Percentiles rank a stretch among this genome's conserved stretches.
Evolutionary conservation across 2,329 filamentous ascomycete genomes (phyloP).

Genomic region (Ascochyta pisi): DNA sequence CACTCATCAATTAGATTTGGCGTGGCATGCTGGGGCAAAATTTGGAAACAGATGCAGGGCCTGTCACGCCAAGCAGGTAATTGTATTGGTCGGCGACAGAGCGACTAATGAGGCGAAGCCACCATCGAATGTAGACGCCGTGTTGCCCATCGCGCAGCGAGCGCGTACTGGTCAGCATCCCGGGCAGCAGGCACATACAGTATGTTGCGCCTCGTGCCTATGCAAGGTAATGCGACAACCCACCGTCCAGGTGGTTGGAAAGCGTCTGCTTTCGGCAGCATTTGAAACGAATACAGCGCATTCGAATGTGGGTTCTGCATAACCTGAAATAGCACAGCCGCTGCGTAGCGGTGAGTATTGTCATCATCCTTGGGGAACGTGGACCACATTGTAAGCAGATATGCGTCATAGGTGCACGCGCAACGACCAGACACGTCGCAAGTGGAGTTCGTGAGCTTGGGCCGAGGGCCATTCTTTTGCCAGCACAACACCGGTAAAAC

Average conservation of each 20-base stretch:
- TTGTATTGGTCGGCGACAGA: constrained; percentile 17
- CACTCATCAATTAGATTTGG: constrained; percentile 6
- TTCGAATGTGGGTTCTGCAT: neutral
- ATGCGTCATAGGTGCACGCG: constrained; percentile 19
- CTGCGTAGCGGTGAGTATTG: constrained; percentile 11
- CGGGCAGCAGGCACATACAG: constrained; percentile 7
- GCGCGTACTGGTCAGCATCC: constrained; percentile 14
- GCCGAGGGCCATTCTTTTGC: constrained; percentile 5
- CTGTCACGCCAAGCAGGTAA: constrained; percentile 11
- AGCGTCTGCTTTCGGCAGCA: neutral
- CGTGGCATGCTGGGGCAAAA: neutral
- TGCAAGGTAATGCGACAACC: constrained; percentile 8
- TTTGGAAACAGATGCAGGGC: constrained; percentile 8
- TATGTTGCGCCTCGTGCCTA: constrained; percentile 22
- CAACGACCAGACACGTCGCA: constrained; percentile 17
- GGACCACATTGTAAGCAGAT: constrained; percentile 6
- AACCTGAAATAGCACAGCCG: constrained; percentile 5
- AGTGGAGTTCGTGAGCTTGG: constrained; percentile 13
- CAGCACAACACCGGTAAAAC: constrained; percentile 8
- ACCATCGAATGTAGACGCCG: constrained; percentile 19
- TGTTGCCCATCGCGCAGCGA: constrained; percentile 17
- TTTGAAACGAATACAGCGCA: constrained; percentile 13
- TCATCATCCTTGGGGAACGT: constrained; percentile 1
- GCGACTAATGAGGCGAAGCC: constrained; percentile 21
- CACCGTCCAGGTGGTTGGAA: constrained; percentile 15